phyloP scores from a whole-genome alignment of 163 green algal species.

The Scenedesmus sp. region DNA sequence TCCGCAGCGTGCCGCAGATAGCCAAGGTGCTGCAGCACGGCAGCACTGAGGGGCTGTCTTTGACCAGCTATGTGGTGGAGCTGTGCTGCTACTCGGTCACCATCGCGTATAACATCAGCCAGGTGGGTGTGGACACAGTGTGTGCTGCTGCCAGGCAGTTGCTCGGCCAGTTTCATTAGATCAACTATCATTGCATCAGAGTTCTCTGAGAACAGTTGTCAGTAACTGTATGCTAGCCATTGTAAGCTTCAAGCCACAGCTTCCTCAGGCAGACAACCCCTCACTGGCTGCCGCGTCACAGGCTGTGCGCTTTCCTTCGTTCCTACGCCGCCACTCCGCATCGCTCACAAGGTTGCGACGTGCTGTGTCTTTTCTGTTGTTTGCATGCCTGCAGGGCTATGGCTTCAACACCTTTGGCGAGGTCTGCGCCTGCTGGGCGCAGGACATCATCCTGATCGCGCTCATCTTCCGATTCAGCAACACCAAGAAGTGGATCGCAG shows the following conservation, averaged over 20 bases:
- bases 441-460: conserved; percentile 77
- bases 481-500: conserved; percentile 9
- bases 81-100: conserved; percentile 80
- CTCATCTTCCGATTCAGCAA: conserved; percentile 71
- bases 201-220: too few species aligned
- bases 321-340: too few species aligned
- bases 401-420: conserved; percentile 87
- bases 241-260: neutral
- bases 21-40: conserved; percentile 61
- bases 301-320: too few species aligned
- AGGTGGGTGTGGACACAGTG: conserved; percentile 31
- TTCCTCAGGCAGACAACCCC: too few species aligned
- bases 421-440: conserved; percentile 76
- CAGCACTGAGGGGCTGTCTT: conserved; percentile 72
- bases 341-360: neutral
- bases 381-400: conserved; percentile 62
- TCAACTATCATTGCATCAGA: too few species aligned
- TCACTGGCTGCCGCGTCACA: too few species aligned
- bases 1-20: conserved; percentile 84
- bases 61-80: conserved; percentile 76
- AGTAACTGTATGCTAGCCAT: neutral
- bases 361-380: neutral
- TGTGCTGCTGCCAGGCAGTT: too few species aligned
- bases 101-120: conserved; percentile 82
- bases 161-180: too few species aligned